Percentiles rank a stretch among this genome's conserved stretches.
Conservation (phyloP, 768 basidiomycete species). For the Tephrocybe sp. region DNA sequence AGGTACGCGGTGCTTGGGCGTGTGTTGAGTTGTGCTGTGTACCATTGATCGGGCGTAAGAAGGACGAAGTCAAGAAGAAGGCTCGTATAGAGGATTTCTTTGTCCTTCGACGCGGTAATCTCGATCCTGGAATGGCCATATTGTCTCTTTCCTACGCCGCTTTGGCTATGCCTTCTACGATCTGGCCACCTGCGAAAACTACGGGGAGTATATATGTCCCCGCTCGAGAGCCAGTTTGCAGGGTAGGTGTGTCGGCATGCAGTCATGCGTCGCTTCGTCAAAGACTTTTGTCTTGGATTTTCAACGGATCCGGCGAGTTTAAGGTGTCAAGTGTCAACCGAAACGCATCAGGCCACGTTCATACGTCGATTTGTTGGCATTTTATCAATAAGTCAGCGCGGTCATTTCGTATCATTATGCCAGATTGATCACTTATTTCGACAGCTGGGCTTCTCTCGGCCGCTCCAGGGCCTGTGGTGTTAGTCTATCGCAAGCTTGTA, state of each 20-base stretch:
- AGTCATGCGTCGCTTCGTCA: too few relatives aligned
- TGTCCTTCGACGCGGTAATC: neutral
- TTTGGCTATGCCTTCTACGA: neutral
- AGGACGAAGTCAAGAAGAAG: neutral
- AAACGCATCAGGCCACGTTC: neutral
- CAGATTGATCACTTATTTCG: neutral
- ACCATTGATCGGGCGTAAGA: constrained; percentile 17
- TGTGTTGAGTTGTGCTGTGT: neutral
- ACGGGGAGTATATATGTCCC: neutral
- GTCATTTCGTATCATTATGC: neutral
- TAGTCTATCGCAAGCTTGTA: too few relatives aligned
- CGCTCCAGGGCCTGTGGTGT: neutral
- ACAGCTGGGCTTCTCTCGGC: neutral
- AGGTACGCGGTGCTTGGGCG: constrained; percentile 10
- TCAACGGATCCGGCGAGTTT: neutral
- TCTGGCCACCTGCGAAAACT: neutral
- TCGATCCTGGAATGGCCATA: neutral
- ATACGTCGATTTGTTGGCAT: neutral
- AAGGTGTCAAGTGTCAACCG: neutral
- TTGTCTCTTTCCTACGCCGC: neutral
- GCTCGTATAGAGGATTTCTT: neutral
- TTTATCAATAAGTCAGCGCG: neutral
- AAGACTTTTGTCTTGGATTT: too few relatives aligned
- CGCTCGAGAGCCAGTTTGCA: too few relatives aligned
- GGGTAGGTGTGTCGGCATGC: too few relatives aligned